phyloP scores from a whole-genome alignment of 257 asterid species.

The Solanum pinnatisectum region DNA sequence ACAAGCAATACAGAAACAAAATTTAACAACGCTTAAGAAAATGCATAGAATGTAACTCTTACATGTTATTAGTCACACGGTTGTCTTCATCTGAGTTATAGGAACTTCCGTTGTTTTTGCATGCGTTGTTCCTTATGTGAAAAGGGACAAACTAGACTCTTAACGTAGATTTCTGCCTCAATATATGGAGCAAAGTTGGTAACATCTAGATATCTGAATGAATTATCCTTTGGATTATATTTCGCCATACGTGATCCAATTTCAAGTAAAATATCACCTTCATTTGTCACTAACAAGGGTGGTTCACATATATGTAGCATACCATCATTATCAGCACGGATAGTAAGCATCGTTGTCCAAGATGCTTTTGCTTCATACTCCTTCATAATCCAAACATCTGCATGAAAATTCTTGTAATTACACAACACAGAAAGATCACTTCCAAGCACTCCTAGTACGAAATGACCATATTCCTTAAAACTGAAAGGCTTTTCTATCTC shows the following conservation, averaged over 20 bases:
- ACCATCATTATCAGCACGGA: background rate
- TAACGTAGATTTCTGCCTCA: conserved; percentile 16
- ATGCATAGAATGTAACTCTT: background rate
- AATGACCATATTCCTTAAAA: background rate
- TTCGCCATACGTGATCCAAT: background rate
- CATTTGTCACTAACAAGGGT: background rate
- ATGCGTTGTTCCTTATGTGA: background rate
- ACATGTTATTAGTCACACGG: background rate
- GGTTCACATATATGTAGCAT: background rate
- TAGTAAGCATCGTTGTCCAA: background rate
- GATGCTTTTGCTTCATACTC: background rate
- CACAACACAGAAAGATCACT: background rate
- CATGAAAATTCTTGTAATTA: background rate
- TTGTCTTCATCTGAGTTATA: background rate
- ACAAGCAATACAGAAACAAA: background rate
- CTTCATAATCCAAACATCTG: background rate
- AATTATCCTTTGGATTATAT: conserved; percentile 15
- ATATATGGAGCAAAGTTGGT: background rate
- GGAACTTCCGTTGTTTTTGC: background rate
- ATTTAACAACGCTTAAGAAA: background rate
- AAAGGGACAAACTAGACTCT: conserved; percentile 22
- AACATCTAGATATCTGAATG: conserved; percentile 14
- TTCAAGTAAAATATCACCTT: background rate
- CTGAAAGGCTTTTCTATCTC: background rate
- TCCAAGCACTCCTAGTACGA: background rate